phyloP scores from a whole-genome alignment of 306 rosid genomes.

The Trichosanthes truncata region DNA sequence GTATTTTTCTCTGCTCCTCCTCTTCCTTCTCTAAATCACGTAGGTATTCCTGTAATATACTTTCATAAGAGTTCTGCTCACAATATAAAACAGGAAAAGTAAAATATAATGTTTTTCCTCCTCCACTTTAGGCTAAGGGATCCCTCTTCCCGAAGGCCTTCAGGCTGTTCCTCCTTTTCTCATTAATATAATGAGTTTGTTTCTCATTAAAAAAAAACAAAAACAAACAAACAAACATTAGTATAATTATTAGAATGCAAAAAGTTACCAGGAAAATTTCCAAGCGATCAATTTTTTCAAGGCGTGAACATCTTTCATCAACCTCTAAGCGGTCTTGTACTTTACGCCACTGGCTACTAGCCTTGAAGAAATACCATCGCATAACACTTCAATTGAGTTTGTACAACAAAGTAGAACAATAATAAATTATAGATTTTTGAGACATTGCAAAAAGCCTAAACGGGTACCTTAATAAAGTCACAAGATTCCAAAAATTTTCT shows the following conservation, averaged over 20 bases:
- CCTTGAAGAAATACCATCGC: conserved; percentile 30
- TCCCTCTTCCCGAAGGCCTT: background rate
- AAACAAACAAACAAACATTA: background rate
- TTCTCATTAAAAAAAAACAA: background rate
- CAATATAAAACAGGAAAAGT: background rate
- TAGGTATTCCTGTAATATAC: conserved; percentile 49
- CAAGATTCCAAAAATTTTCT: conserved; percentile 75
- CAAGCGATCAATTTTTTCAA: conserved; percentile 77
- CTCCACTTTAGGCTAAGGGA: background rate
- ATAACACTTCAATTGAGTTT: conserved; percentile 16
- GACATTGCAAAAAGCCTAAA: background rate
- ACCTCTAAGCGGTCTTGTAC: conserved; percentile 90
- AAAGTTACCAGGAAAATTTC: conserved; percentile 63
- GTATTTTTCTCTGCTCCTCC: conserved; percentile 84
- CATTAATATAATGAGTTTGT: background rate
- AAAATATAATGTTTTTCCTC: background rate
- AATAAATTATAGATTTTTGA: background rate
- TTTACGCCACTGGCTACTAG: conserved; percentile 89
- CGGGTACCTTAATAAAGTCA: conserved; percentile 72
- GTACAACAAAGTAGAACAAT: conserved; percentile 13
- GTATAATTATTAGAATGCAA: background rate
- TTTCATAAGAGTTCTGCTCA: conserved; percentile 8
- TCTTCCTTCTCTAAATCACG: conserved; percentile 84
- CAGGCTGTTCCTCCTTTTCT: background rate
- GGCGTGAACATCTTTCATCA: conserved; percentile 82